These are phyloP conservation scores for Aspergillus bridgeri DNA, from an alignment of 495 filamentous ascomycete genomes.

Conservation along the genomic window DNA sequence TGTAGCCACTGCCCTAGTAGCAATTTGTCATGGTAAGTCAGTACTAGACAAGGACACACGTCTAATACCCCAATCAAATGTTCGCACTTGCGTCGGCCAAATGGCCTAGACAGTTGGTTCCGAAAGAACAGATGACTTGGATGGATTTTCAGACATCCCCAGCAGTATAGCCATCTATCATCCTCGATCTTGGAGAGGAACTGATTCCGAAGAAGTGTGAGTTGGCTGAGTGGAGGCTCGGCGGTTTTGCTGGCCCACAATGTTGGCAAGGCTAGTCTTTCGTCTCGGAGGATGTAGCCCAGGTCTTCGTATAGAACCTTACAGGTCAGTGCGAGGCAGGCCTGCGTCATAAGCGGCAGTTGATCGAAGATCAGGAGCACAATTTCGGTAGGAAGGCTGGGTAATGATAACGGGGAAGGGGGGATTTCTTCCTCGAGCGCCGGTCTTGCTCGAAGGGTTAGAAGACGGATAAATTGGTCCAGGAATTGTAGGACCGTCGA, in stretches of 20 bases:
- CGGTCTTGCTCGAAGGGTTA: too few relatives aligned
- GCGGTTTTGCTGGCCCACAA: background rate
- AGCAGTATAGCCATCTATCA: conserved; percentile 9
- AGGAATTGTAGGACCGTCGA: too few relatives aligned
- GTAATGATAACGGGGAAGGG: too few relatives aligned
- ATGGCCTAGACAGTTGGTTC: too few relatives aligned
- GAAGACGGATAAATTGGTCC: too few relatives aligned
- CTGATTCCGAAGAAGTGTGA: conserved; percentile 1
- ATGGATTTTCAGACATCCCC: conserved; percentile 9
- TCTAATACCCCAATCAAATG: too few relatives aligned
- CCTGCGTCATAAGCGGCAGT: conserved; percentile 7
- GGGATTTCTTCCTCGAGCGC: too few relatives aligned
- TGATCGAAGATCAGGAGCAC: conserved; percentile 3
- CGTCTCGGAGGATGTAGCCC: conserved; percentile 3
- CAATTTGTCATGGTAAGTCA: too few relatives aligned
- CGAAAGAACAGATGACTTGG: background rate
- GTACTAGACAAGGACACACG: too few relatives aligned
- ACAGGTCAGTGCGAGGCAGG: conserved; percentile 14
- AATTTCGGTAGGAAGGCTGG: conserved; percentile 7
- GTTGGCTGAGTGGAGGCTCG: background rate
- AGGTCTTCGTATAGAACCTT: conserved; percentile 8
- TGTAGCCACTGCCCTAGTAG: too few relatives aligned
- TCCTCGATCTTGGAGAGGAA: conserved; percentile 11
- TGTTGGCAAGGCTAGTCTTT: conserved; percentile 7
- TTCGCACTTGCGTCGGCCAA: too few relatives aligned